phyloP scores from a whole-genome alignment of 805 yeast genomes.

The Yamadazyma endophytica region DNA sequence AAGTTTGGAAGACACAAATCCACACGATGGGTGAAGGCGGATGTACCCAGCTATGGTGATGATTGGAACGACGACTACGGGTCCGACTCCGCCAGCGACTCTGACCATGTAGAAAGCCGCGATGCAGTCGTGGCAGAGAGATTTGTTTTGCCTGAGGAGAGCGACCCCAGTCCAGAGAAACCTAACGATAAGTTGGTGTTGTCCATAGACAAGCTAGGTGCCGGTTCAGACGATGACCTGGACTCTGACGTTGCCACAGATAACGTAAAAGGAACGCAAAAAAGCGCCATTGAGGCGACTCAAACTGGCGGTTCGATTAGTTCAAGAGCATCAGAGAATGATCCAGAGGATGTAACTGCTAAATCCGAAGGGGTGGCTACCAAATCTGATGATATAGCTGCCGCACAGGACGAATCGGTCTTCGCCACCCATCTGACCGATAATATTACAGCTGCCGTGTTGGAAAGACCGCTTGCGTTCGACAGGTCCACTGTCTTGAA shows the following conservation, averaged over 20 bases:
- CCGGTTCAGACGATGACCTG: slow-evolving; percentile 13
- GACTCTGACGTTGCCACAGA: slow-evolving; percentile 1
- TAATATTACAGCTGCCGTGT: no score
- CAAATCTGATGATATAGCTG: no score
- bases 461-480: no score
- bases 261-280: no score
- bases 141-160: slow-evolving; percentile 11
- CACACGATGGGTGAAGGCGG: slow-evolving; percentile 40
- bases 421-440: no score
- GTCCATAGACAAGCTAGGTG: slow-evolving; percentile 27
- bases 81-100: slow-evolving; percentile 11
- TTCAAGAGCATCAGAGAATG: no score
- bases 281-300: no score
- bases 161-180: slow-evolving; percentile 2
- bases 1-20: slow-evolving; percentile 40
- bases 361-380: no score
- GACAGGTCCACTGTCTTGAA: neutral
- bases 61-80: slow-evolving; percentile 39
- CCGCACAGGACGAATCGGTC: no score
- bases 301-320: no score
- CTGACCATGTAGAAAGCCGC: slow-evolving; percentile 7
- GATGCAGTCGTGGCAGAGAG: slow-evolving; percentile 11
- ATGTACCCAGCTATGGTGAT: slow-evolving; percentile 40
- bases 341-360: no score
- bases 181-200: slow-evolving; percentile 21